These are phyloP conservation scores for Achaetomiella virescens DNA, from an alignment of 495 filamentous ascomycete species.

Conservation along the genomic window DNA sequence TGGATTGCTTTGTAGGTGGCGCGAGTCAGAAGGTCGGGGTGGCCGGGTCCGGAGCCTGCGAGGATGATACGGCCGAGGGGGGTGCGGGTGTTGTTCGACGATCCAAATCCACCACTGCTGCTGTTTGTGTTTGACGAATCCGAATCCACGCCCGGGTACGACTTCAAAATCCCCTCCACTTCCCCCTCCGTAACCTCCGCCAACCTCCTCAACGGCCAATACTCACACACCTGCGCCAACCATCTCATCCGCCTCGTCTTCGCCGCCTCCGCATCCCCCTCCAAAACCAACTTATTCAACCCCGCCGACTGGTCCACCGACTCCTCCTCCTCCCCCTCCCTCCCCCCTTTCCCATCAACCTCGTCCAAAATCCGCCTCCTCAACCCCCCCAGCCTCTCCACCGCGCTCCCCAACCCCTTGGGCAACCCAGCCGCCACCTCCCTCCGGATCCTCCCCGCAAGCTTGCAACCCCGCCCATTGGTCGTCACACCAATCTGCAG, in stretches of 20 bases:
- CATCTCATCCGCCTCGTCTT: slow-evolving; percentile 83
- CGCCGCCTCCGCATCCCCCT: slow-evolving; percentile 64
- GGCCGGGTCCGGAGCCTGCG: slow-evolving; percentile 87
- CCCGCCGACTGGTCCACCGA: slow-evolving; percentile 71
- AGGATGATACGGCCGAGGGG: slow-evolving; percentile 66
- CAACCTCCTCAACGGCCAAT: slow-evolving; percentile 85
- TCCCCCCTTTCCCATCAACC: slow-evolving; percentile 36
- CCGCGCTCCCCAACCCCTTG: slow-evolving; percentile 71
- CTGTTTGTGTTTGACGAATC: no score
- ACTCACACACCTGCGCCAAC: slow-evolving; percentile 95
- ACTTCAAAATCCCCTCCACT: slow-evolving; percentile 62
- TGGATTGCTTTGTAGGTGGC: slow-evolving; percentile 85
- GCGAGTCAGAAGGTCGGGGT: slow-evolving; percentile 82
- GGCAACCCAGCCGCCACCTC: slow-evolving; percentile 81
- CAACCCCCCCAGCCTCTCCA: slow-evolving; percentile 70
- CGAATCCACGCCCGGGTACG: slow-evolving; percentile 46
- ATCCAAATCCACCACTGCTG: no score
- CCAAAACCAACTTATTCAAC: slow-evolving; percentile 76
- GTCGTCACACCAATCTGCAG: slow-evolving; percentile 95
- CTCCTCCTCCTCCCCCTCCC: slow-evolving; percentile 67
- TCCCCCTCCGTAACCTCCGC: slow-evolving; percentile 74
- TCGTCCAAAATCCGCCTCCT: slow-evolving; percentile 45
- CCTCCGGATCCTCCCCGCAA: slow-evolving; percentile 81
- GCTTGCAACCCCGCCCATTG: slow-evolving; percentile 90
- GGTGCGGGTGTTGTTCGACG: background rate